Evolutionary conservation across 2,329 filamentous ascomycete species (phyloP), one percentile per base, ranked within the genome.

Genomic region (Colletotrichum endophyticum): DNA sequence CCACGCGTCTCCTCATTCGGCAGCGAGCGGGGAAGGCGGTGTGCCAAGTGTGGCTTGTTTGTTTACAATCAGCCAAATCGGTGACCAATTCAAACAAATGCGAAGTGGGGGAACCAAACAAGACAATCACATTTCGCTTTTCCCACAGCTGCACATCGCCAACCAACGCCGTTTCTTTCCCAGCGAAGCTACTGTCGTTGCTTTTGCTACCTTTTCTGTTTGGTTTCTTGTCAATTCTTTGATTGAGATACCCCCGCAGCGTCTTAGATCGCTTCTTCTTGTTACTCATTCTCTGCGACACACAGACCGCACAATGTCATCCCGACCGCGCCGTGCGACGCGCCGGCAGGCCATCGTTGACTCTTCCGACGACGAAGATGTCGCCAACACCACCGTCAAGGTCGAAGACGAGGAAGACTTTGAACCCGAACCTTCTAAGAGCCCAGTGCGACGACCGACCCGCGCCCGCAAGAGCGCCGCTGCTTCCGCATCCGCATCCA

Each of bases 321-420:
- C 73, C 82, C 85, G 66, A 84, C 87, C 78, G 81, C 87, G 88
- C 82, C 86, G 87, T 75, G 88, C 89, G 49, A 85, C 94, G 69
- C 91, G 95, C 82, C 92, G 94, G 80, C 94, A 93, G 80, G 91
- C 94, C 67, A 90, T 98, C 64, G 87, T 96, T 76, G 95, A 98
- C 79, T 95, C 93, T 11, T 95, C 96, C 57, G 95, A 98, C 75
- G 94, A 95, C 73, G 92, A 94, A 78, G 88, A 92, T 71, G 85
- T 91, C 80, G 88, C 90, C 78, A 88, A 91, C 81, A 89, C 91
- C 68, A 87, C 83, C 57, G 83, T 79, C 61, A 84, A 82, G 76
- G 87, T 92, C 39, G 88, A 91, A 19, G 90, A 94, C 66, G 94
- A 95, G 78, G 94, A 96, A 66, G 95, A 98, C 66, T 97, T 96